Conservation (phyloP, 2,329 filamentous ascomycete genomes). For the Aureobasidium mangrovei region DNA sequence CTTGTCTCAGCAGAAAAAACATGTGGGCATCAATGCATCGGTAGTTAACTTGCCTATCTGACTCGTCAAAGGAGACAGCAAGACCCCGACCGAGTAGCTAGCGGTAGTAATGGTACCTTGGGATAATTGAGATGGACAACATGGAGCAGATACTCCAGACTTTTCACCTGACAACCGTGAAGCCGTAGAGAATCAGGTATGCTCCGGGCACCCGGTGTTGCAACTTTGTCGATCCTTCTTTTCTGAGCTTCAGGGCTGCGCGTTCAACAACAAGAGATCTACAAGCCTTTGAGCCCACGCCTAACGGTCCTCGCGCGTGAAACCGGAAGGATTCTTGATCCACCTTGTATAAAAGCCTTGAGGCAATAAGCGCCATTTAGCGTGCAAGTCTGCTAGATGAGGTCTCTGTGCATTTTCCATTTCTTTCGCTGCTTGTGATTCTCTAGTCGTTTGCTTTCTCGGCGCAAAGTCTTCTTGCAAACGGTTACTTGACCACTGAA, state of each 20-base stretch:
- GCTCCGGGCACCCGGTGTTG: no score
- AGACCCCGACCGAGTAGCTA: no score
- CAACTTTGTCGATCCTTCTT: not conserved
- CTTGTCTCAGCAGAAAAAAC: not conserved
- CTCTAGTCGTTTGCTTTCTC: no score
- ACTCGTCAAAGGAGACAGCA: not conserved
- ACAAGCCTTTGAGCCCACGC: not conserved
- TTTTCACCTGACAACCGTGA: no score
- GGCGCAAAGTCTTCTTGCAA: no score
- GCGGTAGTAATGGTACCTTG: no score
- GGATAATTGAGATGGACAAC: no score
- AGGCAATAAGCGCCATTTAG: slow-evolving; percentile 1
- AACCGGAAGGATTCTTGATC: not conserved
- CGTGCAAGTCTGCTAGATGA: not conserved
- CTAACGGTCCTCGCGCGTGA: not conserved
- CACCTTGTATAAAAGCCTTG: not conserved
- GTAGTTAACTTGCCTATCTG: not conserved
- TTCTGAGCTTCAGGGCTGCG: not conserved
- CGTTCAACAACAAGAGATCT: not conserved
- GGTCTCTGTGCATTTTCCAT: not conserved
- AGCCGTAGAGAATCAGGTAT: no score
- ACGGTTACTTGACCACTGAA: no score
- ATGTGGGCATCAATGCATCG: not conserved
- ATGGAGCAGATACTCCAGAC: no score
- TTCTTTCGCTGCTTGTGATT: not conserved